Conservation (phyloP, 2,329 filamentous ascomycete species). For the Cercospora sojina region DNA sequence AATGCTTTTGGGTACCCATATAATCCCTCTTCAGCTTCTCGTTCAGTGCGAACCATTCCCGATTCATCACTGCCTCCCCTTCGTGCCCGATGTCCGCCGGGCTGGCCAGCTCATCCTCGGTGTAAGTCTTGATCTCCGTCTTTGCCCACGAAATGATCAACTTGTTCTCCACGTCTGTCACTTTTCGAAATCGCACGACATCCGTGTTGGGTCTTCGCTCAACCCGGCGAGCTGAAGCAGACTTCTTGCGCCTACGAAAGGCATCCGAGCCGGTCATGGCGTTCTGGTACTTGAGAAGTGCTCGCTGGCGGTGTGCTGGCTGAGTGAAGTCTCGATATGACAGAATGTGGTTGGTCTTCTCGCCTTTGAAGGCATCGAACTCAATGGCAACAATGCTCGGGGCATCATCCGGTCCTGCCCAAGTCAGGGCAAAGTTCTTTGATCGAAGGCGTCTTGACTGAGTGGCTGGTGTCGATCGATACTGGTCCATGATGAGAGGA, state of each 20-base stretch:
- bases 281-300: slow-evolving; percentile 26
- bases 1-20: slow-evolving; percentile 32
- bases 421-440: slow-evolving; percentile 25
- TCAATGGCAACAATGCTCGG: slow-evolving; percentile 43
- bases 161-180: slow-evolving; percentile 31
- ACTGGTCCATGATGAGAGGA: neutral
- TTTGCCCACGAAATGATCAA: slow-evolving; percentile 38
- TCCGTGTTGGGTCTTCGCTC: slow-evolving; percentile 17
- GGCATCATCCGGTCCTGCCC: slow-evolving; percentile 31
- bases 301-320: slow-evolving; percentile 32
- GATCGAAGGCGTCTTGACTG: slow-evolving; percentile 23
- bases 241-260: slow-evolving; percentile 16
- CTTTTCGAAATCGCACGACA: slow-evolving; percentile 31
- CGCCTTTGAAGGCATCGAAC: slow-evolving; percentile 41
- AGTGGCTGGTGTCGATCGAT: slow-evolving; percentile 18
- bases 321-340: slow-evolving; percentile 35
- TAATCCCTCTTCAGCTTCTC: slow-evolving; percentile 34
- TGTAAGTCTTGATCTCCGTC: slow-evolving; percentile 34
- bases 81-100: slow-evolving; percentile 36
- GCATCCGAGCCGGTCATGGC: slow-evolving; percentile 19
- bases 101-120: slow-evolving; percentile 29
- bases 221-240: slow-evolving; percentile 9
- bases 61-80: slow-evolving; percentile 35
- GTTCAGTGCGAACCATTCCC: slow-evolving; percentile 39
- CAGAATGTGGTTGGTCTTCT: slow-evolving; percentile 37